These are phyloP conservation scores for Castanea crenata DNA, from an alignment of 306 rosid species.

Conservation along the genomic window DNA sequence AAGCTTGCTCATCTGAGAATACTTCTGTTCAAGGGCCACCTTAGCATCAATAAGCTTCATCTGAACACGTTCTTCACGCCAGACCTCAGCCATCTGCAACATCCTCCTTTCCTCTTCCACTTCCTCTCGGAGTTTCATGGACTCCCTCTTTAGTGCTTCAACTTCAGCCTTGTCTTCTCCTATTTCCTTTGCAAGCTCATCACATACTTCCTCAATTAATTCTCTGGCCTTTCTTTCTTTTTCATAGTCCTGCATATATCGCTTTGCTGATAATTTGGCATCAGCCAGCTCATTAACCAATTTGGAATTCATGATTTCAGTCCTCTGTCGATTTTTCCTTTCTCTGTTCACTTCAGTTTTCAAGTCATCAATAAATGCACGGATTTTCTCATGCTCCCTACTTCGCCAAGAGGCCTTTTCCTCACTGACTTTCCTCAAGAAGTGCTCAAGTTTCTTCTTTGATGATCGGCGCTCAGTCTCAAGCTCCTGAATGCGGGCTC, in stretches of 20 bases:
- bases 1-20: conserved; percentile 81
- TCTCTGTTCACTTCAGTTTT: conserved; percentile 71
- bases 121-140: conserved; percentile 66
- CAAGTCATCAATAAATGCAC: conserved; percentile 67
- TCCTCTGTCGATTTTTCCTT: conserved; percentile 77
- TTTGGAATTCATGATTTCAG: conserved; percentile 76
- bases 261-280: conserved; percentile 67
- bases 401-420: conserved; percentile 79
- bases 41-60: conserved; percentile 94
- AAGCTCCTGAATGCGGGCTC: conserved; percentile 67
- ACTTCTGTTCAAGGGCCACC: conserved; percentile 84
- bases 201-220: conserved; percentile 83
- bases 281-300: conserved; percentile 86
- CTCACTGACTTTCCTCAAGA: conserved; percentile 73
- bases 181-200: conserved; percentile 91
- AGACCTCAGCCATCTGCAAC: conserved; percentile 96
- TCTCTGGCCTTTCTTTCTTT: conserved; percentile 81
- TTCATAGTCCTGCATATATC: conserved; percentile 76
- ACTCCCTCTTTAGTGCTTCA: conserved; percentile 73
- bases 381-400: conserved; percentile 92
- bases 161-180: conserved; percentile 92
- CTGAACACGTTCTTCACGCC: conserved; percentile 99
- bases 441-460: conserved; percentile 79
- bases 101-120: conserved; percentile 84
- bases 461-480: conserved; percentile 75